Base-by-base conservation (phyloP, 192 early-diverging fungal species). In the Coemansia sp. region DNA sequence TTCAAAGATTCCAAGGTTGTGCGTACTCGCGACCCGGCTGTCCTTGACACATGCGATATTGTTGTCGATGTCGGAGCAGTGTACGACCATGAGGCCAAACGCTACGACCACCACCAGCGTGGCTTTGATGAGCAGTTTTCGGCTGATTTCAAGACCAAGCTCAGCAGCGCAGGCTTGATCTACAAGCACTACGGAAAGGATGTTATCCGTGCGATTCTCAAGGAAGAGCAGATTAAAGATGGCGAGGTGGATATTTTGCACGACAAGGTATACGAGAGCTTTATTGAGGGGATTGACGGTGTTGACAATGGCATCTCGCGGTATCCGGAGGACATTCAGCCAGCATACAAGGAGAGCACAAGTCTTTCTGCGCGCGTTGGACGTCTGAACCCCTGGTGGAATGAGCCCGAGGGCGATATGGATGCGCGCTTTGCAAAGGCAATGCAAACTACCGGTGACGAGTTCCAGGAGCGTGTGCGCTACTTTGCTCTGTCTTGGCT, bases 111-210 rank as follows among this genome's bases (percentile, higher is more conserved):
- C 67, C 95, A 98, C 66, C 95, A 98, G 77, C 86, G 94, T 54
- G 94, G 90, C 39, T 98, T 98, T 56, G 76, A 73, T 23, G 92
- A 94, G 64, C 92, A 91, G 53, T 98, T 96, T 69, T 84, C 83
- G 25, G 69, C 59, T 19, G 72, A 84, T 52, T 86, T 92, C 62
- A 75, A 83, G 63, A 94, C 88, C 64, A 93, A 92, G 80, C 84
- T 98, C 48, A 95, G 92, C 68, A 90, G 87, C 62, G 95, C 95
- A n/a, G 95, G 95, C 4, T 74, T 98, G 9, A 82, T 96, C 43
- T 98, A 98, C 88, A 96, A 96, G 86, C 94, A 96, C 68, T 98
- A 92, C 73, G 95, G 95, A 22, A 81, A 85, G 39, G 83, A 91
- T 42, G 88, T 95, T 3, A 87, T 98, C 37, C 71, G 60, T 10